phyloP scores from a whole-genome alignment of 2,329 filamentous ascomycete species.

The Neofusicoccum parvum region DNA sequence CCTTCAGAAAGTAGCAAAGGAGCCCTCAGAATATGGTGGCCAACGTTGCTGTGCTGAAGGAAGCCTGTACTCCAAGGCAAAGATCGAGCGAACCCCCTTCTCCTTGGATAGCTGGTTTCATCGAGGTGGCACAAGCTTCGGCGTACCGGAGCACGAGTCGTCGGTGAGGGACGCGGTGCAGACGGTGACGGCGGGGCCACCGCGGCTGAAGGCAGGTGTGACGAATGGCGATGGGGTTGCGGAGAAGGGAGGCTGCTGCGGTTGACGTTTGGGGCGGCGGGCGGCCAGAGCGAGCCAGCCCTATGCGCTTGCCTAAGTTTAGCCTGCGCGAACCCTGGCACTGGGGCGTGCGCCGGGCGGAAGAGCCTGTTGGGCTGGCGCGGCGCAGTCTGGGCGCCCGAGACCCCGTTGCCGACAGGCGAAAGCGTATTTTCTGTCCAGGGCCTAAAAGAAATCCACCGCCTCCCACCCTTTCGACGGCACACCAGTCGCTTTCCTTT shows the following conservation, averaged over 20 bases:
- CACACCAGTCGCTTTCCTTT: constrained; percentile 1
- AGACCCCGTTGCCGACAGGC: constrained; percentile 11
- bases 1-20: no score
- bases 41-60: no score
- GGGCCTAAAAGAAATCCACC: constrained; percentile 19
- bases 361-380: constrained; percentile 13
- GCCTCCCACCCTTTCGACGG: constrained; percentile 7
- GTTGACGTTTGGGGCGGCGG: background rate
- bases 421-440: constrained; percentile 13
- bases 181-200: background rate
- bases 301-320: constrained; percentile 11
- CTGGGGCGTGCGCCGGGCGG: background rate
- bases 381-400: background rate
- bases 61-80: no score
- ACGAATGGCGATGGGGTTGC: constrained; percentile 7
- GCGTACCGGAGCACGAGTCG: background rate
- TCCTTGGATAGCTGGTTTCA: background rate
- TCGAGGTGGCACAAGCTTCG: background rate
- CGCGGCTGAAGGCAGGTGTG: background rate
- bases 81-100: background rate
- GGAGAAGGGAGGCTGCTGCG: background rate
- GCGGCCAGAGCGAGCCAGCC: constrained; percentile 11
- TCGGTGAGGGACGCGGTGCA: background rate
- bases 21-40: no score
- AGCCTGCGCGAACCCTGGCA: background rate